phyloP scores from a whole-genome alignment of 352 stramenopile genomes.

The Aphanomyces astaci region DNA sequence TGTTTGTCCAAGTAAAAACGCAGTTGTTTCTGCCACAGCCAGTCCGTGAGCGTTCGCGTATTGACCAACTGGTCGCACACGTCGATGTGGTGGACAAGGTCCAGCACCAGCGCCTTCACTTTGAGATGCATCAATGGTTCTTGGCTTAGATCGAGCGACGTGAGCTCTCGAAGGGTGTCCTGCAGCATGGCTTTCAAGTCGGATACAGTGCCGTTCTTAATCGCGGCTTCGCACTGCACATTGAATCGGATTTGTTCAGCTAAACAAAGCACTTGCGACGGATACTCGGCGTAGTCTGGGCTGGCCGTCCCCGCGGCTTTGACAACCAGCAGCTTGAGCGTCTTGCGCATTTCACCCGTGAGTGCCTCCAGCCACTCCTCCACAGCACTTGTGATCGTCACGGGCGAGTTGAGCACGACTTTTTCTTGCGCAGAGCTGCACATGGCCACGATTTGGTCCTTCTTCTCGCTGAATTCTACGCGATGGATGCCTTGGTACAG shows the following conservation, averaged over 20 bases:
- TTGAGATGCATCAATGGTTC: slow-evolving; percentile 89
- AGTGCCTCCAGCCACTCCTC: slow-evolving; percentile 92
- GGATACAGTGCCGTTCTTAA: slow-evolving; percentile 57
- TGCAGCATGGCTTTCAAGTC: slow-evolving; percentile 62
- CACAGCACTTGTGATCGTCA: slow-evolving; percentile 83
- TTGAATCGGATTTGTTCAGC: slow-evolving; percentile 91
- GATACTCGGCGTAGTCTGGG: slow-evolving; percentile 84
- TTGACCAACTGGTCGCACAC: slow-evolving; percentile 87
- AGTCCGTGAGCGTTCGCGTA: slow-evolving; percentile 53
- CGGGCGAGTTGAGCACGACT: slow-evolving; percentile 69
- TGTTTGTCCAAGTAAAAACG: slow-evolving; percentile 83
- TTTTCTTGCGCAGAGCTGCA: slow-evolving; percentile 72
- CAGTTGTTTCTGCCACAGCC: slow-evolving; percentile 92
- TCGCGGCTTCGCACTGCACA: slow-evolving; percentile 72
- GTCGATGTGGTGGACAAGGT: slow-evolving; percentile 94
- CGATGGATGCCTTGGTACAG: slow-evolving; percentile 92
- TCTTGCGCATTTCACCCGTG: slow-evolving; percentile 86
- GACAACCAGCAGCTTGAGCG: slow-evolving; percentile 65
- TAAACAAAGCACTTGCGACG: slow-evolving; percentile 88
- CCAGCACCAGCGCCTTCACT: slow-evolving; percentile 90
- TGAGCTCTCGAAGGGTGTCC: slow-evolving; percentile 65
- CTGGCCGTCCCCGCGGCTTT: slow-evolving; percentile 57
- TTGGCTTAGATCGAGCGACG: slow-evolving; percentile 76
- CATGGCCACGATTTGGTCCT: slow-evolving; percentile 85
- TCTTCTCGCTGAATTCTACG: slow-evolving; percentile 82